Evolutionary conservation across 345 rosid genomes (phyloP), one percentile per base, ranked within the genome.

Genomic region (Syzygium aqueum): DNA sequence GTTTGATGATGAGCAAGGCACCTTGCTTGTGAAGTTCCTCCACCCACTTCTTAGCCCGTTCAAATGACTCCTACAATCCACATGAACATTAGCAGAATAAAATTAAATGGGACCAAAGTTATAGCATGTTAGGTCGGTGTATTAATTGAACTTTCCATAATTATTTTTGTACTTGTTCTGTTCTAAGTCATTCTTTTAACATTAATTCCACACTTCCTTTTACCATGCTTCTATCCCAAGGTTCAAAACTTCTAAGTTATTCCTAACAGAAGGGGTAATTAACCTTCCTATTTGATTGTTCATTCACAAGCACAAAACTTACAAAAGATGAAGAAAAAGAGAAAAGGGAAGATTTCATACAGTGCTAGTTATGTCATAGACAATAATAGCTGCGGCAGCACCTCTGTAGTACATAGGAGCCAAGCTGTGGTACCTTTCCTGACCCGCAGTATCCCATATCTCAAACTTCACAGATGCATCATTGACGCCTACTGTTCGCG

Each of bases 371-470:
- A 94, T 92, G 92, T 92, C 95, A 80, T 89, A 94, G 85, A 94
- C 95, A 51, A 94, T 90, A 28, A 92, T 91, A 11, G 94, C 95
- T 27, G 95, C 95, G 7, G 94, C 95, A 59, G 95, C 95, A n/a
- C 95, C 95, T 88, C 95, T 89, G 89, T 94, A 94, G 89, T 94
- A 94, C 95, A 94, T 94, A 27, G 95, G 95, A 89, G 95, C 95
- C 88, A 94, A 92, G 91, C 95, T 94, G 53, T 94, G 95, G 89
- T 94, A 94, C 86, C 95, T 92, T 86, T 94, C 94, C 54, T 94
- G 95, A 30, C 95, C 95, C 13, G 95, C 95, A 5, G 95, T 94
- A 88, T 94, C 95, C 95, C 95, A 94, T 84, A 94, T 94, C 92
- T 94, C 95, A 87, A 94, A 90, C 92, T 94, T 94, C 28, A 92